Conservation (phyloP, 495 filamentous ascomycete species). For the Penicillium nucicola region DNA sequence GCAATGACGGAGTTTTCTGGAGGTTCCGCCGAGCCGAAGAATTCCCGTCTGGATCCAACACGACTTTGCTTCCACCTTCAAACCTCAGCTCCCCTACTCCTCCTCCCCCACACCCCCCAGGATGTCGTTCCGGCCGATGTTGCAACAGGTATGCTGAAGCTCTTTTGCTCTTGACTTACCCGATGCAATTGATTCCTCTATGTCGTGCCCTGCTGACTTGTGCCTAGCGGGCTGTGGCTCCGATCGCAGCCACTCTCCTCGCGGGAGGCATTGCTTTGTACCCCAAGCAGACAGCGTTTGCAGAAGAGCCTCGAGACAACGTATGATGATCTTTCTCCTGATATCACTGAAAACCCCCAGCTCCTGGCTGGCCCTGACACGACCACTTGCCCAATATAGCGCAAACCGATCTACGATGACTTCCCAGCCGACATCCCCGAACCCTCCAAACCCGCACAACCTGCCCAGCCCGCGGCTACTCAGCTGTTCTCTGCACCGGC, state of each 20-base stretch:
- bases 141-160: conserved; percentile 37
- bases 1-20: conserved; percentile 38
- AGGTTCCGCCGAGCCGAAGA: conserved; percentile 31
- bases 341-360: background rate
- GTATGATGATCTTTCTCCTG: conserved; percentile 20
- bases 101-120: conserved; percentile 24
- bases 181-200: conserved; percentile 32
- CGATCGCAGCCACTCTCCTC: conserved; percentile 52
- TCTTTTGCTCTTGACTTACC: conserved; percentile 7
- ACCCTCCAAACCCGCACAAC: conserved; percentile 36
- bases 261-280: conserved; percentile 52
- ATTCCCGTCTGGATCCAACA: conserved; percentile 32
- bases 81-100: conserved; percentile 14
- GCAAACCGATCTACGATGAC: conserved; percentile 90
- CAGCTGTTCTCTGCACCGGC: conserved; percentile 19
- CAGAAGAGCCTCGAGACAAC: conserved; percentile 50
- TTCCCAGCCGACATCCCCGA: conserved; percentile 40
- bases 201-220: conserved; percentile 21
- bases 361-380: conserved; percentile 14
- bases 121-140: conserved; percentile 48
- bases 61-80: conserved; percentile 35
- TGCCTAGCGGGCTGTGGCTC: conserved; percentile 52
- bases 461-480: conserved; percentile 23
- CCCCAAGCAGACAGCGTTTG: conserved; percentile 51
- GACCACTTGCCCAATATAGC: conserved; percentile 39